Evolutionary conservation across 345 rosid genomes (phyloP).

Genomic region (Linum lewisii): DNA sequence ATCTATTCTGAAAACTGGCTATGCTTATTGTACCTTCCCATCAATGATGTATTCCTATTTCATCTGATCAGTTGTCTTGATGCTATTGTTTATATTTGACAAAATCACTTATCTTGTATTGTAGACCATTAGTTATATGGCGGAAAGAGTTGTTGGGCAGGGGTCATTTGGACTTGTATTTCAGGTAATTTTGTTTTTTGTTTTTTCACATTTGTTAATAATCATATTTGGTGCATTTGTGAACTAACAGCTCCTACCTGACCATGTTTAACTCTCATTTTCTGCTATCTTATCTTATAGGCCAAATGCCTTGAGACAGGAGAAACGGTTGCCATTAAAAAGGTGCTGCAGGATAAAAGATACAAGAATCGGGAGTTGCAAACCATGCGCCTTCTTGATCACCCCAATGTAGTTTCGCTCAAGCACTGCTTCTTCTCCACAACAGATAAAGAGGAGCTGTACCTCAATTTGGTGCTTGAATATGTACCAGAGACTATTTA

Average conservation of each 20-base stretch:
- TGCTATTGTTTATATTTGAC: conserved; percentile 4
- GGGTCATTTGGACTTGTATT: conserved; percentile 97
- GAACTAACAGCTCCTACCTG: too few species aligned
- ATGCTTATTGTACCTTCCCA: too few species aligned
- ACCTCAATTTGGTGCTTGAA: conserved; percentile 88
- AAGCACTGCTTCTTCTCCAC: conserved; percentile 97
- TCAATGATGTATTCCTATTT: too few species aligned
- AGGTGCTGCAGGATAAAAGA: conserved; percentile 90
- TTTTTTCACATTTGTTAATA: too few species aligned
- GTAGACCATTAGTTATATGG: conserved; percentile 92
- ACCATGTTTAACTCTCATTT: too few species aligned
- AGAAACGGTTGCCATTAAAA: conserved; percentile 84
- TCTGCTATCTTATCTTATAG: conserved; percentile 24
- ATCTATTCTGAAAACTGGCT: too few species aligned
- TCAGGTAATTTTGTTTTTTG: conserved; percentile 39
- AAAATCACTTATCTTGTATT: conserved; percentile 5
- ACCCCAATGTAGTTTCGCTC: conserved; percentile 79
- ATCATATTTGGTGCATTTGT: too few species aligned
- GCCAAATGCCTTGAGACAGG: conserved; percentile 97
- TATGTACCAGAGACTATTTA: conserved; percentile 91
- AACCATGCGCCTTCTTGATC: conserved; percentile 94
- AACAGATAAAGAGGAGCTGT: conserved; percentile 81
- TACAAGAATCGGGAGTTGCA: conserved; percentile 97
- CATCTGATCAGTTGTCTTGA: not conserved
- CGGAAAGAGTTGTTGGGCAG: conserved; percentile 90